These are phyloP conservation scores for Cephaloascus fragrans DNA, from an alignment of 805 yeast genomes.

Conservation along the genomic window DNA sequence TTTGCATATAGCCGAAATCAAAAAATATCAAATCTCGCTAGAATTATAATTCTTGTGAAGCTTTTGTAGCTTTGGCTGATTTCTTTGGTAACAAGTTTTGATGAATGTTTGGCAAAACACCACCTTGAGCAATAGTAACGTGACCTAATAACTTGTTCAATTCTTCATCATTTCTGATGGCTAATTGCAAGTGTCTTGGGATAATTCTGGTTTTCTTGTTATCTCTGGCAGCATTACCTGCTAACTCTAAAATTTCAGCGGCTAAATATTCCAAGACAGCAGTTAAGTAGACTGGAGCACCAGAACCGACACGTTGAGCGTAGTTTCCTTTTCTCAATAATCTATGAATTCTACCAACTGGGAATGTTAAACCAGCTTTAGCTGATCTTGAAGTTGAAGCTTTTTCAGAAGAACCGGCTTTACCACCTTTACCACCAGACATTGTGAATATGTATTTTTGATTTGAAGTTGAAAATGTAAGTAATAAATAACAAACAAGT, in stretches of 20 bases:
- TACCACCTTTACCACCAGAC: constrained; percentile 88
- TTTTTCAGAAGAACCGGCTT: constrained; percentile 91
- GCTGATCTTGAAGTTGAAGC: constrained; percentile 97
- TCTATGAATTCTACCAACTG: constrained; percentile 99
- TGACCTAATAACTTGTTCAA: constrained; percentile 86
- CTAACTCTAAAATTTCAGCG: constrained; percentile 96
- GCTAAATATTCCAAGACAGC: constrained; percentile 95
- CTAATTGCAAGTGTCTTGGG: constrained; percentile 97
- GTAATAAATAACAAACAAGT: constrained; percentile 1
- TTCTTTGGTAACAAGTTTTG: constrained; percentile 83
- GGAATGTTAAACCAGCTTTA: constrained; percentile 98
- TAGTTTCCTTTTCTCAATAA: constrained; percentile 94
- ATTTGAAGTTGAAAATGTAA: constrained; percentile 1
- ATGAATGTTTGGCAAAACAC: constrained; percentile 97
- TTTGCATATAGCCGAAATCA: background rate
- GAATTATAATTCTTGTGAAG: constrained; percentile 55
- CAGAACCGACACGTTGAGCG: constrained; percentile 98
- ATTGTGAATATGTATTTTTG: constrained; percentile 27
- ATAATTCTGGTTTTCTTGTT: constrained; percentile 98
- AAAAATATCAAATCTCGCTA: background rate
- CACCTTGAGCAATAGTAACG: constrained; percentile 98
- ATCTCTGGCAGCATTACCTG: constrained; percentile 99
- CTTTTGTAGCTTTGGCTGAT: constrained; percentile 48
- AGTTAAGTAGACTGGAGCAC: constrained; percentile 97
- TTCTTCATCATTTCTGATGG: constrained; percentile 98